Evolutionary conservation across 73 alveolate genomes (phyloP).

Genomic region (Uronychia binucleata): DNA sequence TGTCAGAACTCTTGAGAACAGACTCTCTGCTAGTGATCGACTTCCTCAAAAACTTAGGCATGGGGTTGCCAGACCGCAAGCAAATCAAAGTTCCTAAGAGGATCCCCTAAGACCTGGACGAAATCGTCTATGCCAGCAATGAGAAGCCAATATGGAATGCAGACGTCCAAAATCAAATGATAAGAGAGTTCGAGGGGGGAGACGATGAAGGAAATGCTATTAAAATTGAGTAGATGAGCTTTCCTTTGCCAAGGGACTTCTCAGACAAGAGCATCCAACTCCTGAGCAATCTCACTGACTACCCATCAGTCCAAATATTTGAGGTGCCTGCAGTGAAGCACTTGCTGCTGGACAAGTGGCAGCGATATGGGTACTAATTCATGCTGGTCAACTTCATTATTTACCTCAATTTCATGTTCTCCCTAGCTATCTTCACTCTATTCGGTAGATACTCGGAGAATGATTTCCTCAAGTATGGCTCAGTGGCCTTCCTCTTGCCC

Average conservation of each 20-base stretch:
- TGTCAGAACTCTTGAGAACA: not conserved
- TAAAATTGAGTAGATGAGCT: not conserved
- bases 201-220: not conserved
- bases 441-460: not conserved
- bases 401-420: not conserved
- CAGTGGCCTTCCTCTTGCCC: too few species aligned
- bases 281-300: not conserved
- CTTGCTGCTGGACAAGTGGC: not conserved
- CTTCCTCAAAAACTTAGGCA: not conserved
- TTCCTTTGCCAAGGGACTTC: not conserved
- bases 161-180: not conserved
- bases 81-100: not conserved
- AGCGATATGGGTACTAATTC: not conserved
- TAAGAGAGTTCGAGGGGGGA: not conserved
- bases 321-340: not conserved
- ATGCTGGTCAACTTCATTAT: not conserved
- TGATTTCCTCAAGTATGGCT: not conserved
- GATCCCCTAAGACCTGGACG: not conserved
- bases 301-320: not conserved
- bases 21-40: not conserved
- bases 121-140: not conserved
- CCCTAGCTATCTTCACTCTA: not conserved
- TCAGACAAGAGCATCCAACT: not conserved
- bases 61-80: not conserved
- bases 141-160: not conserved